Conservation (phyloP, 1,284 basidiomycete species). For the Bondarzewia mesenterica region DNA sequence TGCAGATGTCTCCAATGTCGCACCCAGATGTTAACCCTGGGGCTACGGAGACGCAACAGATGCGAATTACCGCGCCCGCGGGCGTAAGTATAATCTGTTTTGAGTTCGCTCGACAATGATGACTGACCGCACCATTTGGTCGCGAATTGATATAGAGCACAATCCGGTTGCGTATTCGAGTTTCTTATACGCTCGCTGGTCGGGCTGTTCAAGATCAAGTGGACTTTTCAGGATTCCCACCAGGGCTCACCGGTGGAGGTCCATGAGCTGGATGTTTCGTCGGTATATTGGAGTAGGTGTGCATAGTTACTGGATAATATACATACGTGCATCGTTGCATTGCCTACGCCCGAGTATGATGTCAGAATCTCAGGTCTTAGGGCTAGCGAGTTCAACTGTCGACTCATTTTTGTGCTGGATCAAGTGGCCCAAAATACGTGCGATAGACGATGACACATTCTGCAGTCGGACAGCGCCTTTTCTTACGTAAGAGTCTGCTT, state of each 20-base stretch:
- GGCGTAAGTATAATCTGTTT: conserved; percentile 53
- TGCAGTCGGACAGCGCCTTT: too few relatives aligned
- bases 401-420: too few relatives aligned
- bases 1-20: conserved; percentile 98
- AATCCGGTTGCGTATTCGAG: conserved; percentile 79
- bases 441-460: too few relatives aligned
- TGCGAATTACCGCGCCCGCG: conserved; percentile 84
- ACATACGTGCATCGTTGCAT: too few relatives aligned
- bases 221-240: conserved; percentile 89
- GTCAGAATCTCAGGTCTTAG: too few relatives aligned
- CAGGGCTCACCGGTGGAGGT: conserved; percentile 55
- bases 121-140: not conserved
- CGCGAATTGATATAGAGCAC: conserved; percentile 46
- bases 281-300: too few relatives aligned
- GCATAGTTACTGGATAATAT: too few relatives aligned
- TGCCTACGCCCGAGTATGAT: too few relatives aligned
- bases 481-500: too few relatives aligned
- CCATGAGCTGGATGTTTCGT: too few relatives aligned
- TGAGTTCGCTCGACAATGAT: conserved; percentile 1
- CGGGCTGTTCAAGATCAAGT: conserved; percentile 84
- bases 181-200: conserved; percentile 68
- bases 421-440: too few relatives aligned
- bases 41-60: conserved; percentile 85
- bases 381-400: too few relatives aligned
- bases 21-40: conserved; percentile 76